Evolutionary conservation across 2,329 filamentous ascomycete genomes (phyloP).

Genomic region (Aspergillus quadrilineatus): DNA sequence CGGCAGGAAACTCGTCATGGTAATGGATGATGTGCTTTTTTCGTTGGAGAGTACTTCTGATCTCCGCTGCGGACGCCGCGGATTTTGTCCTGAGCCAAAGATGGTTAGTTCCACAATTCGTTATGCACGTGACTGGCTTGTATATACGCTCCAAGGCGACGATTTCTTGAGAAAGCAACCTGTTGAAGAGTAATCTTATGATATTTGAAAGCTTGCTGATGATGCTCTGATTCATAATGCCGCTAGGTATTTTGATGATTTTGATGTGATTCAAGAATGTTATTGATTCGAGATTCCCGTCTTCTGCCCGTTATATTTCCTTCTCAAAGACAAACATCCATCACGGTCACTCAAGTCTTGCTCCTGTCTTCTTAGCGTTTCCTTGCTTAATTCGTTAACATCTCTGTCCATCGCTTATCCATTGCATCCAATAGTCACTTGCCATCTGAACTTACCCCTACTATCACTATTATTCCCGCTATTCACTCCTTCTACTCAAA

Average conservation of each 20-base stretch:
- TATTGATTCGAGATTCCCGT: too few species aligned
- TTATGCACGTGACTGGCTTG: slow-evolving; percentile 19
- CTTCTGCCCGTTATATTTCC: neutral
- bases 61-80: slow-evolving; percentile 23
- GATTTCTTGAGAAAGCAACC: neutral
- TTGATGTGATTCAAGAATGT: too few species aligned
- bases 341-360: neutral
- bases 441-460: neutral
- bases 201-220: slow-evolving; percentile 48
- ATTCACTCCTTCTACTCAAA: neutral
- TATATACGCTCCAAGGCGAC: slow-evolving; percentile 13
- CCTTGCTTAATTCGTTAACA: neutral
- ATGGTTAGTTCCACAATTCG: slow-evolving; percentile 11
- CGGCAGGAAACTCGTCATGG: slow-evolving; percentile 66
- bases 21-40: slow-evolving; percentile 25
- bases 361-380: neutral
- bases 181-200: neutral
- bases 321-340: neutral
- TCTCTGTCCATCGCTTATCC: neutral
- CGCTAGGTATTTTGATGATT: too few species aligned
- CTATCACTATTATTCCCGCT: neutral
- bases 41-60: slow-evolving; percentile 23
- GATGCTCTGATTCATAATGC: slow-evolving; percentile 32
- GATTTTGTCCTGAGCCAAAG: slow-evolving; percentile 32
- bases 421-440: too few species aligned